Percentiles rank a stretch among this genome's conserved stretches.
Conservation (phyloP, 306 rosid species). For the Trifolium repens region DNA sequence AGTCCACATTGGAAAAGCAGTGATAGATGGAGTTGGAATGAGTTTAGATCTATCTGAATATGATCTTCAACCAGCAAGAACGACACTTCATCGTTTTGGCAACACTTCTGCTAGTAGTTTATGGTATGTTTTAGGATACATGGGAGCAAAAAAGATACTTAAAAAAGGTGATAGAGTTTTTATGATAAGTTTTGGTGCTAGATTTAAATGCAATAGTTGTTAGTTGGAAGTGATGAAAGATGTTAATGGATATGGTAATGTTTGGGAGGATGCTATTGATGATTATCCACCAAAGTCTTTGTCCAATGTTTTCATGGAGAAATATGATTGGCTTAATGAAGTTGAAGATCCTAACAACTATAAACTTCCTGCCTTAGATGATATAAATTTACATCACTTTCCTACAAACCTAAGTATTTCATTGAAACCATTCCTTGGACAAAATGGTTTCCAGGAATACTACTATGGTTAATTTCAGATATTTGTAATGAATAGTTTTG, state of each 20-base stretch:
- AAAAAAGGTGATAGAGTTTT: slow-evolving; percentile 67
- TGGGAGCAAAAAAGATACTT: slow-evolving; percentile 88
- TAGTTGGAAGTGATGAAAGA: slow-evolving; percentile 83
- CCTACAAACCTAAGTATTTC: too few species aligned
- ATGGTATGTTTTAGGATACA: slow-evolving; percentile 88
- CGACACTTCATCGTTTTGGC: slow-evolving; percentile 90
- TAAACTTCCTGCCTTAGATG: slow-evolving; percentile 55
- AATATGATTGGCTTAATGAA: slow-evolving; percentile 70
- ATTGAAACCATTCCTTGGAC: too few species aligned
- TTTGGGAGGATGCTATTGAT: slow-evolving; percentile 74
- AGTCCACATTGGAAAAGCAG: slow-evolving; percentile 97
- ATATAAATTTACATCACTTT: not conserved
- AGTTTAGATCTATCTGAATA: slow-evolving; percentile 63
- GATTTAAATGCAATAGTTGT: slow-evolving; percentile 94
- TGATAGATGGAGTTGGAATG: slow-evolving; percentile 81
- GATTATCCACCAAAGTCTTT: slow-evolving; percentile 65
- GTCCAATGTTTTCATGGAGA: slow-evolving; percentile 74
- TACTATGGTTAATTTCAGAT: too few species aligned
- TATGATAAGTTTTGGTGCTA: slow-evolving; percentile 95
- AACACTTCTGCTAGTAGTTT: slow-evolving; percentile 88
- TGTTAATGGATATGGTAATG: slow-evolving; percentile 50
- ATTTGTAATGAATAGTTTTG: too few species aligned
- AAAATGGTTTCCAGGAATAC: too few species aligned
- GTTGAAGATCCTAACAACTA: slow-evolving; percentile 55
- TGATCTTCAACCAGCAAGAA: slow-evolving; percentile 88